Evolutionary conservation across 352 stramenopile species (phyloP).

Genomic region (Thraustochytrium striatum): DNA sequence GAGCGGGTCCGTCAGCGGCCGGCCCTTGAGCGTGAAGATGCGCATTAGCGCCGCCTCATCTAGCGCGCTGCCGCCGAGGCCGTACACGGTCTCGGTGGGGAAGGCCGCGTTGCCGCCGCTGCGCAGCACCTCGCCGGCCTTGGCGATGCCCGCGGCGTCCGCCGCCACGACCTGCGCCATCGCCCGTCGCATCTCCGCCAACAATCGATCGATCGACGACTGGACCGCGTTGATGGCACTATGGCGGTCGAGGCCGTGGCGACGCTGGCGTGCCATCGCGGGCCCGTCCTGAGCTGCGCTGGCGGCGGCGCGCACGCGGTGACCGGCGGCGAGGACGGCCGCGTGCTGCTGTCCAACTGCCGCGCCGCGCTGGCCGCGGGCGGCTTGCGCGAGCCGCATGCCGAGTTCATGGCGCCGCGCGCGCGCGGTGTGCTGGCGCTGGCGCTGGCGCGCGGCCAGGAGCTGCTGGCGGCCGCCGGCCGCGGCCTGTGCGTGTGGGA

Average conservation of each 20-base stretch:
- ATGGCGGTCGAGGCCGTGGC: background rate
- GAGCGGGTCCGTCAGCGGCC: constrained; percentile 82
- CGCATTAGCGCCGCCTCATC: constrained; percentile 82
- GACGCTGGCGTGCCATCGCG: background rate
- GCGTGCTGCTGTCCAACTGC: background rate
- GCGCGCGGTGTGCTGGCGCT: background rate
- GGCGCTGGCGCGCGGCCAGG: background rate
- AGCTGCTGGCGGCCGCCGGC: too few relatives aligned
- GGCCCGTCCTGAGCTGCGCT: background rate
- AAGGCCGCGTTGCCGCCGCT: constrained; percentile 32
- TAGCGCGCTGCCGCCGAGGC: constrained; percentile 93
- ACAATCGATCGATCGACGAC: background rate
- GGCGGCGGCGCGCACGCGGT: background rate
- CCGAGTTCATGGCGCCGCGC: background rate
- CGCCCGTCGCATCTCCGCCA: background rate
- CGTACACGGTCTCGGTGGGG: constrained; percentile 92
- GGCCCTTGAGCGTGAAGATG: constrained; percentile 91
- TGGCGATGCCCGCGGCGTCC: background rate
- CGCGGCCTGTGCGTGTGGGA: background rate
- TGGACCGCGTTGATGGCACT: background rate
- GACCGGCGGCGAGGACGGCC: background rate
- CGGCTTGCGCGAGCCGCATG: too few relatives aligned
- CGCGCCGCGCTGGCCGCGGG: too few relatives aligned
- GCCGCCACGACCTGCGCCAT: constrained; percentile 5
- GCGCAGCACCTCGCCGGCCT: constrained; percentile 12